Evolutionary conservation across 164 flowering plant genomes (phyloP), one percentile per base, ranked within the genome.

Genomic region (Annona cherimola): DNA sequence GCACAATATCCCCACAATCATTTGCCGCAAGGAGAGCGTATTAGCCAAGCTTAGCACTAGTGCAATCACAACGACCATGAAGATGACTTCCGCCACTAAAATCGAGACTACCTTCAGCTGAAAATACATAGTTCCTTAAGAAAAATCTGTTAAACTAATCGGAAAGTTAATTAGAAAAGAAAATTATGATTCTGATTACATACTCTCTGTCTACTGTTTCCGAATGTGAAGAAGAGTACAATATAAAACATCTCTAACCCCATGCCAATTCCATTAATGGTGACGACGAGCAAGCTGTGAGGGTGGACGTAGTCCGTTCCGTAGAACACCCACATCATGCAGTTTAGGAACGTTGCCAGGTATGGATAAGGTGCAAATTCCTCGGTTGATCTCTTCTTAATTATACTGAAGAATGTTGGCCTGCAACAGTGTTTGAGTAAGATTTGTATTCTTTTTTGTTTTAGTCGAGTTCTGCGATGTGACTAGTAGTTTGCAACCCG

Each of bases 1-100:
- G 50, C 88, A 85, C 20, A 90, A 40, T 16, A 79, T 43, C 0
- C 98, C 97, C 3, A 88, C 87, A 19, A 87, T 8, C 54, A 72
- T n/a, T 2, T 84, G 72, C 61, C 97, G 84, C 4, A 6, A 20
- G 0, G 26, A 8, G 12, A 63, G 26, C 57, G 77, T 76, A 59
- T 88, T 85, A 4, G 79, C 16, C 0, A 42, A 16, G 5, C 65
- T 3, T 41, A 90, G 42, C 0, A 85, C 79, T 2, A 78, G 11
- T 19, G 40, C 40, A 43, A 77, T 80, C 0, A 86, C 66, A 16
- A 57, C 55, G 0, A 72, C 83, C 12, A 81, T 6, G 79, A 86
- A 76, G 2, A 71, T 44, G 0, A 72, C 0, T 71, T 84, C 91
- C 12, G 4, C 62, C 0, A 63, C 3, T 1, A 86, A 71, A 1